phyloP scores from a whole-genome alignment of 225 moss, liverwort and hornwort species.

The Pseudisothecium myosuroides region DNA sequence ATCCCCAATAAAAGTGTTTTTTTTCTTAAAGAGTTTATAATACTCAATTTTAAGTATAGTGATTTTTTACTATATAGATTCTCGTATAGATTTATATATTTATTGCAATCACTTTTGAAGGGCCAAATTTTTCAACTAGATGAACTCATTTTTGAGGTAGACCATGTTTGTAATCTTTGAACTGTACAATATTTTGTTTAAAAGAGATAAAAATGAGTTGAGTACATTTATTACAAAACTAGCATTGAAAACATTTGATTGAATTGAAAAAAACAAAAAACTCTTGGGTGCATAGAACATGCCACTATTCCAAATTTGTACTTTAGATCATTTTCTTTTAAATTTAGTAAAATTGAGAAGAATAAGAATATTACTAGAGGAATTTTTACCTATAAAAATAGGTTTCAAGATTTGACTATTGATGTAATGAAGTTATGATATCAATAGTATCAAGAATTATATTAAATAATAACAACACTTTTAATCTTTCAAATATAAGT shows the following conservation, averaged over 20 bases:
- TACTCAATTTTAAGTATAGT: not conserved
- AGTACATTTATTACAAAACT: not conserved
- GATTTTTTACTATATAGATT: not conserved
- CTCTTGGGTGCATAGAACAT: not conserved
- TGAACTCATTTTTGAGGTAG: not conserved
- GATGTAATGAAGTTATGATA: not conserved
- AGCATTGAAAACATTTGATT: not conserved
- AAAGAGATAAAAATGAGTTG: not conserved
- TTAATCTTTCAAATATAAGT: not conserved
- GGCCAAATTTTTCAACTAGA: not conserved
- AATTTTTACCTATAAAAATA: not conserved
- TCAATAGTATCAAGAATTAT: not conserved
- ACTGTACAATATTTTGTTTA: not conserved
- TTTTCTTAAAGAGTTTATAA: not conserved
- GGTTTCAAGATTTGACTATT: not conserved
- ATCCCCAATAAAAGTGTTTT: not conserved
- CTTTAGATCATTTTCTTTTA: fast-evolving
- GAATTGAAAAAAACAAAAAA: not conserved
- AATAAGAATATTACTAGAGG: not conserved
- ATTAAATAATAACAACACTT: not conserved
- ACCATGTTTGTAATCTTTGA: too few species aligned
- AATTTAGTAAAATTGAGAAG: not conserved
- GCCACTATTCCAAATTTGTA: not conserved
- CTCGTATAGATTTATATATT: too few species aligned
- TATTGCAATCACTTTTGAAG: not conserved